phyloP scores from a whole-genome alignment of 2,329 filamentous ascomycete genomes.

The Beauveria pseudobassiana region DNA sequence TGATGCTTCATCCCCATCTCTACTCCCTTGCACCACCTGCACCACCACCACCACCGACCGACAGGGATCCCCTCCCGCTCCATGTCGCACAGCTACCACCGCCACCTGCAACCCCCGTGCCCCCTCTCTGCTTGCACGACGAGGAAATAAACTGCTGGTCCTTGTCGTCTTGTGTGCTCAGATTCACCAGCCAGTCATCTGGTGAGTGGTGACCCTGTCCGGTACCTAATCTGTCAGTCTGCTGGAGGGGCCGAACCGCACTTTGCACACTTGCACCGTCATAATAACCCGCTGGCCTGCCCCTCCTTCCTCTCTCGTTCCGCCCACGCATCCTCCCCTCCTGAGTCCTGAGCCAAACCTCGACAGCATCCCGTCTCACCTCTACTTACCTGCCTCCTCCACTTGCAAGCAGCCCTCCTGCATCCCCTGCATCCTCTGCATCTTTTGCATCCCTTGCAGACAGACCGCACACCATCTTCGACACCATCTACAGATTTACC shows the following conservation, averaged over 20 bases:
- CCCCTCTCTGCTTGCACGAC: not conserved
- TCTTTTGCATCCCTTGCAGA: too few species aligned
- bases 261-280: not conserved
- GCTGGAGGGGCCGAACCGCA: not conserved
- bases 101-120: not conserved
- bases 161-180: not conserved
- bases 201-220: too few species aligned
- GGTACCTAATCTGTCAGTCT: too few species aligned
- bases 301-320: slow-evolving; percentile 3
- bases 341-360: not conserved
- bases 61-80: slow-evolving; percentile 10
- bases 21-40: not conserved
- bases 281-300: not conserved
- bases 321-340: not conserved
- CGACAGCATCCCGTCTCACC: not conserved
- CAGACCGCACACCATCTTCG: too few species aligned
- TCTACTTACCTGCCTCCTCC: not conserved
- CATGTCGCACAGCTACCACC: slow-evolving; percentile 3
- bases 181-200: not conserved
- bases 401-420: not conserved
- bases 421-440: not conserved
- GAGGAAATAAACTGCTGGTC: not conserved
- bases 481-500: too few species aligned
- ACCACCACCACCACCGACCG: not conserved
- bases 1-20: too few species aligned